A percentile compares a stretch with the other conserved stretches of the same genome.
These are phyloP conservation scores for Fomitopsis pinicola DNA, from an alignment of 1,284 basidiomycete genomes.

Conservation along the genomic window DNA sequence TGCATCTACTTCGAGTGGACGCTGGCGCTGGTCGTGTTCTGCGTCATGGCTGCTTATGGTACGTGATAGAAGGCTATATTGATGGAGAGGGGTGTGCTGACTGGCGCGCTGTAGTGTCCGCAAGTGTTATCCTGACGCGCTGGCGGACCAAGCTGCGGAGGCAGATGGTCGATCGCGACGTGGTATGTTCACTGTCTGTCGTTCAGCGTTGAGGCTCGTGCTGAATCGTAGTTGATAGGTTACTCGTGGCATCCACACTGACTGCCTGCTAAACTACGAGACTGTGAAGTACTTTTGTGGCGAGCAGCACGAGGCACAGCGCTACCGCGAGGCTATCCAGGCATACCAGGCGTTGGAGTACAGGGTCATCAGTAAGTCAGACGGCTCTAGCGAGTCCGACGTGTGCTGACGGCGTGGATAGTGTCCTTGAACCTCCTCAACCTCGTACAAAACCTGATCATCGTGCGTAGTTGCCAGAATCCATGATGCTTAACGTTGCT, in stretches of 20 bases:
- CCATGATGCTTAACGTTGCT: background rate
- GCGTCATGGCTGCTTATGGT: constrained; percentile 78
- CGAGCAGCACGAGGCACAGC: constrained; percentile 73
- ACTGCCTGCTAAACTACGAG: constrained; percentile 79
- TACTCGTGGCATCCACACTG: constrained; percentile 76
- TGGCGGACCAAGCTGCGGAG: constrained; percentile 71
- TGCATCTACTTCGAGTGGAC: constrained; percentile 63
- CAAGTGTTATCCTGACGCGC: constrained; percentile 62
- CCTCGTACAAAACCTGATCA: constrained; percentile 76
- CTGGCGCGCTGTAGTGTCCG: constrained; percentile 40
- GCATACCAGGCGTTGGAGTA: constrained; percentile 76
- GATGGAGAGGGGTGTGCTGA: background rate
- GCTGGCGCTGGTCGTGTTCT: constrained; percentile 65
- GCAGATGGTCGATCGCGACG: constrained; percentile 75
- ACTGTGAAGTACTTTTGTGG: constrained; percentile 84
- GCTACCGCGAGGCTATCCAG: constrained; percentile 71
- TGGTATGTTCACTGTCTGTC: constrained; percentile 35
- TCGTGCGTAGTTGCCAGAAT: constrained; percentile 38
- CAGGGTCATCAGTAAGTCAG: constrained; percentile 60
- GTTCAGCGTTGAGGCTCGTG: background rate
- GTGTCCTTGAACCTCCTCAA: constrained; percentile 72
- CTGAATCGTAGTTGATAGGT: constrained; percentile 31
- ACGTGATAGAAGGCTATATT: constrained; percentile 16
- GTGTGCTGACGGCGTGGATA: constrained; percentile 22
- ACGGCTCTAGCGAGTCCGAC: background rate